Evolutionary conservation across 305 asterid genomes (phyloP).

Genomic region (Caryopteris hybrid): DNA sequence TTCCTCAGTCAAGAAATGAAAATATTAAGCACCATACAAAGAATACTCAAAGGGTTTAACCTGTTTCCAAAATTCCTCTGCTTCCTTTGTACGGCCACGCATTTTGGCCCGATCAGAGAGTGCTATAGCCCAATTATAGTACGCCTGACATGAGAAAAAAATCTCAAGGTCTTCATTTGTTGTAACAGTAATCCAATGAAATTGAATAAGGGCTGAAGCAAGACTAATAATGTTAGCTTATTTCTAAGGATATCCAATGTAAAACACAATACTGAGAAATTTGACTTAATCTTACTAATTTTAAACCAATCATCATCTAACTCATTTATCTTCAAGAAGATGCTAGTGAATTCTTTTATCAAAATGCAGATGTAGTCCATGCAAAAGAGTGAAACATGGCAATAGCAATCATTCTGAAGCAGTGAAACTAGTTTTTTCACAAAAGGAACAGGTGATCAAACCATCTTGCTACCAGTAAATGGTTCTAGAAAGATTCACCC

Average conservation of each 20-base stretch:
- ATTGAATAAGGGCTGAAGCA: not conserved
- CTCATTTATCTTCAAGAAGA: constrained; percentile 6
- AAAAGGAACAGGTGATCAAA: not conserved
- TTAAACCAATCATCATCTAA: constrained; percentile 7
- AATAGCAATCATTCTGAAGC: constrained; percentile 6
- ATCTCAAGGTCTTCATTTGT: constrained; percentile 8
- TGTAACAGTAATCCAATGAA: constrained; percentile 1
- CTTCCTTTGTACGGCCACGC: constrained; percentile 99
- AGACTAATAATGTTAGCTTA: not conserved
- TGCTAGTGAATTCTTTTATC: not conserved
- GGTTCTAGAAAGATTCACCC: not conserved
- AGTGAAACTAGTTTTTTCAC: not conserved
- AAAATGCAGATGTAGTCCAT: not conserved
- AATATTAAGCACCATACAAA: constrained; percentile 17
- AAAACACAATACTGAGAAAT: not conserved
- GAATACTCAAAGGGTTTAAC: constrained; percentile 30
- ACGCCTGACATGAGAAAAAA: constrained; percentile 53
- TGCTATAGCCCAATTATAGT: constrained; percentile 98
- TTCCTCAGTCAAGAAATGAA: not conserved
- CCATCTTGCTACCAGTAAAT: not conserved
- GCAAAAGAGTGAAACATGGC: constrained; percentile 5
- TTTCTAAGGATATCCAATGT: constrained; percentile 3
- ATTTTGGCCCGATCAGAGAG: constrained; percentile 98
- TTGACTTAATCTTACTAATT: not conserved
- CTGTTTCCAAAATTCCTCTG: constrained; percentile 98